Percentiles rank a stretch among this genome's conserved stretches.
Conservation (phyloP, 2,329 filamentous ascomycete genomes). For the Cordyceps militaris region DNA sequence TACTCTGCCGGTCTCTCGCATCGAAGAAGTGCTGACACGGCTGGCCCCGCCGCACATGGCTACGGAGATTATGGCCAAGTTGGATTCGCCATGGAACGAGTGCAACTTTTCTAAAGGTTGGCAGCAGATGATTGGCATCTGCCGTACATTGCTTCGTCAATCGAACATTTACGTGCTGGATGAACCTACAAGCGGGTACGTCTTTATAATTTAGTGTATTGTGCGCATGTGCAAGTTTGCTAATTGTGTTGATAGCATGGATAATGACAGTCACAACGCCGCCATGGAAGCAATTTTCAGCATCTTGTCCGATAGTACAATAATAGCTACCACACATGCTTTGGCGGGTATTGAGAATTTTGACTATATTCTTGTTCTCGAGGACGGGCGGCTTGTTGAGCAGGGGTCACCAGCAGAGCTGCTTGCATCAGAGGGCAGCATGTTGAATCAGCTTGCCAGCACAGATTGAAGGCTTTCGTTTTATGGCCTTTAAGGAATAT, state of each 20-base stretch:
- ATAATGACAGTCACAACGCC: neutral
- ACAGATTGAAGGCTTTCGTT: neutral
- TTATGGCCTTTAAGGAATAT: neutral
- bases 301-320: neutral
- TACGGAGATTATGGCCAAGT: neutral
- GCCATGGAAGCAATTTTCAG: neutral
- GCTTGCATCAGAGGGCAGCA: neutral
- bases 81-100: neutral
- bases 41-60: neutral
- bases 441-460: neutral
- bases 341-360: slow-evolving; percentile 1
- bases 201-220: neutral
- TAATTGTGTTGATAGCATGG: neutral
- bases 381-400: neutral
- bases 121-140: neutral
- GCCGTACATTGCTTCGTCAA: neutral
- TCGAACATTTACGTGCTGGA: neutral
- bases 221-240: too few species aligned
- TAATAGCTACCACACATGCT: neutral
- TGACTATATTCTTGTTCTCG: neutral
- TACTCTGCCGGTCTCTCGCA: neutral
- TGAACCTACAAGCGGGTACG: slow-evolving; percentile 6
- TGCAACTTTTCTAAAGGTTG: slow-evolving; percentile 3
- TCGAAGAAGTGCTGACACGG: neutral
- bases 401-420: neutral